phyloP scores from a whole-genome alignment of 345 rosid genomes.

The Heritiera littoralis region DNA sequence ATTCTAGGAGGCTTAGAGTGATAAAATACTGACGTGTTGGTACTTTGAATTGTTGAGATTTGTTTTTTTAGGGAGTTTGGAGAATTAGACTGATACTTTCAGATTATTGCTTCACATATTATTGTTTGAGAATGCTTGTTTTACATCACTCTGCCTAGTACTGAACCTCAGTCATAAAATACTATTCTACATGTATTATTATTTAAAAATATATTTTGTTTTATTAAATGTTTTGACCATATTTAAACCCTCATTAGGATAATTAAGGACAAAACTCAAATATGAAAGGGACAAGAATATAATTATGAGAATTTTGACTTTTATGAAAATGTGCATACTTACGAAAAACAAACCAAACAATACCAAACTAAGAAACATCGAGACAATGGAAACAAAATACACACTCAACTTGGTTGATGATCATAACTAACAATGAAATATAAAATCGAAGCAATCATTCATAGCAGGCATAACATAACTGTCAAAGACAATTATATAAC shows the following conservation, averaged over 20 bases:
- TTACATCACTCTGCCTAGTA: neutral
- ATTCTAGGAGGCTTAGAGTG: neutral
- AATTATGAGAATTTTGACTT: conserved; percentile 3
- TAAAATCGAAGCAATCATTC: neutral
- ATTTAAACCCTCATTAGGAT: neutral
- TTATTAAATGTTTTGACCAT: neutral
- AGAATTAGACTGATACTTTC: neutral
- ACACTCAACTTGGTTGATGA: neutral
- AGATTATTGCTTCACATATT: neutral
- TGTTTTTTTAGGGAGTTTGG: neutral
- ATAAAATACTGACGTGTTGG: neutral
- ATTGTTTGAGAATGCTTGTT: neutral
- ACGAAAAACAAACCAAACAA: neutral
- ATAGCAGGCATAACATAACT: neutral
- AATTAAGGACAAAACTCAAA: neutral
- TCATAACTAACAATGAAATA: neutral
- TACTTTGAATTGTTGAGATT: neutral
- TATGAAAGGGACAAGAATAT: neutral
- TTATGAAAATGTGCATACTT: neutral
- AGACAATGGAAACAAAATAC: neutral
- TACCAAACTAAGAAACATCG: neutral
- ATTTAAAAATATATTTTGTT: neutral
- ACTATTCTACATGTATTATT: neutral
- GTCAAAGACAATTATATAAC: conserved; percentile 29
- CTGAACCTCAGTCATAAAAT: neutral